These are phyloP conservation scores for Tuber borchii DNA, from an alignment of 495 filamentous ascomycete species.

Conservation along the genomic window DNA sequence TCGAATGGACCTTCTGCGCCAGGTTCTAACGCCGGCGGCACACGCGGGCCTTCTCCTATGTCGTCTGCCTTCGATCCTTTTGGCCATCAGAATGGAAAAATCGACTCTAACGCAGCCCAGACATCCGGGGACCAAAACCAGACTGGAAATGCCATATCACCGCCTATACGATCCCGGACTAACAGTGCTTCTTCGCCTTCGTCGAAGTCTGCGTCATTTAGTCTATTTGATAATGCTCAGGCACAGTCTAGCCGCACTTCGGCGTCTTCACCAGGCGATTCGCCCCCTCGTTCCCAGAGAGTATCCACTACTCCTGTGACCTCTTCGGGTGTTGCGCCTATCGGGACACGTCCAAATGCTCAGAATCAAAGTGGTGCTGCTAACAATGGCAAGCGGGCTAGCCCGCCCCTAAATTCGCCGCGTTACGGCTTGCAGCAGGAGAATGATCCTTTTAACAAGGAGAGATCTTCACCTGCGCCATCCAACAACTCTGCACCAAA, in stretches of 20 bases:
- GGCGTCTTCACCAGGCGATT: constrained; percentile 82
- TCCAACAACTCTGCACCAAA: constrained; percentile 50
- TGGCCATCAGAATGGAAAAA: constrained; percentile 45
- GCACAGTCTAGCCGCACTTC: constrained; percentile 82
- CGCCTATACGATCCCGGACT: constrained; percentile 66
- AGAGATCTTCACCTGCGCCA: constrained; percentile 57
- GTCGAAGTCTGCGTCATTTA: constrained; percentile 59
- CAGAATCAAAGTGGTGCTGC: constrained; percentile 59
- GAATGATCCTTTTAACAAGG: constrained; percentile 48
- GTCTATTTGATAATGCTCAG: constrained; percentile 55
- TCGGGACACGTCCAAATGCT: constrained; percentile 71
- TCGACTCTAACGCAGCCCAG: constrained; percentile 41
- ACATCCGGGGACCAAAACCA: constrained; percentile 20
- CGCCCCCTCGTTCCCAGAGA: constrained; percentile 60
- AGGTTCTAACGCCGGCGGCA: constrained; percentile 45
- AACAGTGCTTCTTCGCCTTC: constrained; percentile 85
- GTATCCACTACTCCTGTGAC: constrained; percentile 49
- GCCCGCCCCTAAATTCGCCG: constrained; percentile 82
- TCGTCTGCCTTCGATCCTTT: constrained; percentile 55
- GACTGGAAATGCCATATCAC: constrained; percentile 21
- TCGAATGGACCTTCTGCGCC: constrained; percentile 54
- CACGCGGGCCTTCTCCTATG: constrained; percentile 56
- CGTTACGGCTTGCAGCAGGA: constrained; percentile 69
- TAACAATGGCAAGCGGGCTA: constrained; percentile 67
- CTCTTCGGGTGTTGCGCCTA: constrained; percentile 72